A percentile compares a stretch with the other conserved stretches of the same genome.
Conservation (phyloP, 2,329 filamentous ascomycete species). For the Alternaria arbusti region DNA sequence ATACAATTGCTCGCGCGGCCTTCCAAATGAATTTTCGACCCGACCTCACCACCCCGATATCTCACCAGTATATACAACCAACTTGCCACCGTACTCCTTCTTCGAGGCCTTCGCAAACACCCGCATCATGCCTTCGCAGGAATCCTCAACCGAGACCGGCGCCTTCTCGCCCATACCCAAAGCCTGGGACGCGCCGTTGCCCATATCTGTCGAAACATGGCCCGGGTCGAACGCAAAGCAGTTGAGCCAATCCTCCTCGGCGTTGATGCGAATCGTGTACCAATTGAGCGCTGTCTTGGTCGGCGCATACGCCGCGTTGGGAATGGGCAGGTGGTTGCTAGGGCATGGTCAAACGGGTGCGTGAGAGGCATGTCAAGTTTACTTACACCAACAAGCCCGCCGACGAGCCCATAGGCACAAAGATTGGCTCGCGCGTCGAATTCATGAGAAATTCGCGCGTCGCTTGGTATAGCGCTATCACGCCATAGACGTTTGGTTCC, state of each 20-base stretch:
- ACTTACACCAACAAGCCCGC: conserved; percentile 9
- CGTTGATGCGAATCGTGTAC: conserved; percentile 5
- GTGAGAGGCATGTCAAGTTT: background rate
- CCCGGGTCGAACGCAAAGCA: conserved; percentile 11
- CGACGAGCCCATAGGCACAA: conserved; percentile 16
- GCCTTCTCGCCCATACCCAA: conserved; percentile 4
- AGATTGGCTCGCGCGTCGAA: conserved; percentile 7
- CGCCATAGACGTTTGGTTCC: conserved; percentile 16
- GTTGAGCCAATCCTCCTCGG: conserved; percentile 9
- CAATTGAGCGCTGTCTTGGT: conserved; percentile 13
- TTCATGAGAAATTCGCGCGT: conserved; percentile 14
- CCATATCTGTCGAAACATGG: conserved; percentile 13
- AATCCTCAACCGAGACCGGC: conserved; percentile 2
- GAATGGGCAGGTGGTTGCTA: conserved; percentile 10
- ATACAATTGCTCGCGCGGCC: background rate
- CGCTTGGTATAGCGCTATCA: conserved; percentile 18
- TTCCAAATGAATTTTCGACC: too few species aligned
- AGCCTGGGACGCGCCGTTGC: conserved; percentile 4
- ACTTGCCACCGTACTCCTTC: conserved; percentile 3
- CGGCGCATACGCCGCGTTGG: conserved; percentile 14
- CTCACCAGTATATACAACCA: background rate
- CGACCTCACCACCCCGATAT: background rate
- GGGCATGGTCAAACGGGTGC: background rate
- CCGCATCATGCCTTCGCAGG: conserved; percentile 11
- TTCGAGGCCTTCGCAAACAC: background rate